Evolutionary conservation across 306 rosid genomes (phyloP).

Genomic region (Citrullus colocynthis): DNA sequence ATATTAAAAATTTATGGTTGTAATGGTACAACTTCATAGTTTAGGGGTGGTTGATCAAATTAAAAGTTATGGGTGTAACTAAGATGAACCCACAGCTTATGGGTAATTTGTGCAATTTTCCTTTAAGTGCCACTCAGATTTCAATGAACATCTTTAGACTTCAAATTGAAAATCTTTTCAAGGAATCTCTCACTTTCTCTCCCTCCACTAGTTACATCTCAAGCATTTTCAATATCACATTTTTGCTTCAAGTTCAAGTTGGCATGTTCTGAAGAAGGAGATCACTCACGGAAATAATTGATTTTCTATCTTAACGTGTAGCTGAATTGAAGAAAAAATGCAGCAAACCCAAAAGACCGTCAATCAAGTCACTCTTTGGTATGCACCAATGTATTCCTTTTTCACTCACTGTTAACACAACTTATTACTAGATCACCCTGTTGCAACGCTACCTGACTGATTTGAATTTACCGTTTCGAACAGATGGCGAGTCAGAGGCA

Average conservation of each 20-base stretch:
- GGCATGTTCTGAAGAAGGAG: background rate
- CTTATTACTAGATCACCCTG: background rate
- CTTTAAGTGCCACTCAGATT: background rate
- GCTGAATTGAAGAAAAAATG: constrained; percentile 85
- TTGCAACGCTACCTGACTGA: constrained; percentile 13
- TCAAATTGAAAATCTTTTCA: background rate
- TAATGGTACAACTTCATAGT: too few relatives aligned
- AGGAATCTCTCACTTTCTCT: background rate
- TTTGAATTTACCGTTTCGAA: constrained; percentile 9
- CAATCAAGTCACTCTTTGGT: constrained; percentile 84
- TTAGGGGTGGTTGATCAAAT: too few relatives aligned
- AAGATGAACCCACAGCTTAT: background rate
- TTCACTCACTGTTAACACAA: background rate
- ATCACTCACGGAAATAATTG: constrained; percentile 1
- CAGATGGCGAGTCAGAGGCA: constrained; percentile 47
- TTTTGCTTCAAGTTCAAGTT: background rate
- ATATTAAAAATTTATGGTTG: too few relatives aligned
- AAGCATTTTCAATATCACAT: background rate
- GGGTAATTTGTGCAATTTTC: too few relatives aligned
- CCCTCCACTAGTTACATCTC: background rate
- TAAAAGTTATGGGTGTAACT: background rate
- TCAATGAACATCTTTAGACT: background rate
- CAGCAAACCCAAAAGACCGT: constrained; percentile 63
- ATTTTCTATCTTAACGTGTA: constrained; percentile 26
- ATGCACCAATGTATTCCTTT: constrained; percentile 11